A percentile compares a stretch with the other conserved stretches of the same genome.
Evolutionary conservation across 2,329 filamentous ascomycete genomes (phyloP).

Genomic region (Cadophora gregata): DNA sequence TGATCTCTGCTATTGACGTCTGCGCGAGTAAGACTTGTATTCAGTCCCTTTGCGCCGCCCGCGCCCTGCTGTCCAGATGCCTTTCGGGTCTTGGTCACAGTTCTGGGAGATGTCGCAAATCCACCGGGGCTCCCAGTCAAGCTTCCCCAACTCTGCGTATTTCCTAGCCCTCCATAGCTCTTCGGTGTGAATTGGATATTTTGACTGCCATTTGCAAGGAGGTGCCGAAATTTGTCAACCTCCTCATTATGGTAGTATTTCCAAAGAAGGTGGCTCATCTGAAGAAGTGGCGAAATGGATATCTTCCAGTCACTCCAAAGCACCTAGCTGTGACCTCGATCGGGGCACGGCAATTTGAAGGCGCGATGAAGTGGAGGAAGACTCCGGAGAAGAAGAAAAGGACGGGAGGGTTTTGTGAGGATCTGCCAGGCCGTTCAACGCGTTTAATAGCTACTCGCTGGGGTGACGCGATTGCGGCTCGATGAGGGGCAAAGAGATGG

Average conservation of each 20-base stretch:
- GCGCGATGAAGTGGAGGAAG: slow-evolving; percentile 61
- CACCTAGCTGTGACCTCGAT: slow-evolving; percentile 89
- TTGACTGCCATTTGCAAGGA: slow-evolving; percentile 75
- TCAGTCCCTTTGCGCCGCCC: slow-evolving; percentile 53
- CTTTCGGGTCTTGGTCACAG: slow-evolving; percentile 57
- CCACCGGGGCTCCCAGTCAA: slow-evolving; percentile 43
- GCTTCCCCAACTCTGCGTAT: slow-evolving; percentile 49
- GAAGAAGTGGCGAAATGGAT: slow-evolving; percentile 49
- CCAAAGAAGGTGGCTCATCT: slow-evolving; percentile 98
- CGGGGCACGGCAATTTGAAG: slow-evolving; percentile 93
- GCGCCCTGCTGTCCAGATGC: slow-evolving; percentile 55
- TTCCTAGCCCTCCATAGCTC: slow-evolving; percentile 53
- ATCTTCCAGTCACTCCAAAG: slow-evolving; percentile 42
- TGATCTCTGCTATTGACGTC: slow-evolving; percentile 88
- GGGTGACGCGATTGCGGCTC: slow-evolving; percentile 8
- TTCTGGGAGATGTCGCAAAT: slow-evolving; percentile 56
- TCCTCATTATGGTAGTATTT: slow-evolving; percentile 97
- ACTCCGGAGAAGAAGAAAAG: slow-evolving; percentile 40
- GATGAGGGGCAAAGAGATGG: background rate
- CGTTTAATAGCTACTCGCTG: slow-evolving; percentile 12
- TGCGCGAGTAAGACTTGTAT: slow-evolving; percentile 53
- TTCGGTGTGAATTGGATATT: slow-evolving; percentile 58
- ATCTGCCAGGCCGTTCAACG: slow-evolving; percentile 26
- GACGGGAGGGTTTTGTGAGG: slow-evolving; percentile 15
- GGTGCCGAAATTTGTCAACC: slow-evolving; percentile 90